These are phyloP conservation scores for Pseudocercospora cruenta DNA, from an alignment of 2,329 filamentous ascomycete species.

Conservation along the genomic window DNA sequence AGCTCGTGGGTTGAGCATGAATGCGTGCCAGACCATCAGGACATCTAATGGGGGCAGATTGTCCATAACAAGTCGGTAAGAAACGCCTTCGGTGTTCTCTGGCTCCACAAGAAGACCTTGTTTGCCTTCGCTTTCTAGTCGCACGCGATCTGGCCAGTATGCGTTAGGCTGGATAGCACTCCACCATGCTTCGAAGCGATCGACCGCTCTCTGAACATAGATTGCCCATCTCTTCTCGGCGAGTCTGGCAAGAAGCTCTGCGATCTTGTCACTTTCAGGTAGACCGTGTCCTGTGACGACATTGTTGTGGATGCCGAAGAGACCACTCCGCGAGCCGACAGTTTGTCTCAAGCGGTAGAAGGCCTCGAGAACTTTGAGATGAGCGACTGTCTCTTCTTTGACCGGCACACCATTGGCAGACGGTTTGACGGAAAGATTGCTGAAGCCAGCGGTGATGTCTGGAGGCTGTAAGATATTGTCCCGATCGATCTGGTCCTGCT, in stretches of 20 bases:
- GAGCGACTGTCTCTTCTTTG: slow-evolving; percentile 66
- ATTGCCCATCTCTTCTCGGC: slow-evolving; percentile 75
- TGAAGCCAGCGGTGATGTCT: slow-evolving; percentile 36
- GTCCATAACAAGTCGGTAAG: slow-evolving; percentile 8
- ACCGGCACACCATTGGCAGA: slow-evolving; percentile 43
- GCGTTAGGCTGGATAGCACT: slow-evolving; percentile 39
- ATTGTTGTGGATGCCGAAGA: slow-evolving; percentile 62
- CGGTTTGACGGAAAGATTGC: slow-evolving; percentile 38
- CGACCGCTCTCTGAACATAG: slow-evolving; percentile 68
- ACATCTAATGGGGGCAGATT: slow-evolving; percentile 58
- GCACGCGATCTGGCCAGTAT: slow-evolving; percentile 10
- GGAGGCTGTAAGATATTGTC: slow-evolving; percentile 31
- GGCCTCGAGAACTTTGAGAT: slow-evolving; percentile 72
- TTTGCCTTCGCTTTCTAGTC: slow-evolving; percentile 18
- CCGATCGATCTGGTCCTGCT: slow-evolving; percentile 29
- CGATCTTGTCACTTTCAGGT: slow-evolving; percentile 37
- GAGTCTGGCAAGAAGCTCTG: slow-evolving; percentile 53
- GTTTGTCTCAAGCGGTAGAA: slow-evolving; percentile 70
- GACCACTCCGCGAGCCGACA: slow-evolving; percentile 66
- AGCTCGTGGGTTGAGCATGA: slow-evolving; percentile 75
- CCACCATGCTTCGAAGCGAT: slow-evolving; percentile 72
- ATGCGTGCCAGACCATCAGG: slow-evolving; percentile 78
- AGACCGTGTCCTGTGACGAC: slow-evolving; percentile 34
- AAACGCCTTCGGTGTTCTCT: background rate
- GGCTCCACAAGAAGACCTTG: slow-evolving; percentile 26